Evolutionary conservation across 768 basidiomycete genomes (phyloP), one percentile per base, ranked within the genome.

Genomic region (Tylopilus vinaceipallidus): DNA sequence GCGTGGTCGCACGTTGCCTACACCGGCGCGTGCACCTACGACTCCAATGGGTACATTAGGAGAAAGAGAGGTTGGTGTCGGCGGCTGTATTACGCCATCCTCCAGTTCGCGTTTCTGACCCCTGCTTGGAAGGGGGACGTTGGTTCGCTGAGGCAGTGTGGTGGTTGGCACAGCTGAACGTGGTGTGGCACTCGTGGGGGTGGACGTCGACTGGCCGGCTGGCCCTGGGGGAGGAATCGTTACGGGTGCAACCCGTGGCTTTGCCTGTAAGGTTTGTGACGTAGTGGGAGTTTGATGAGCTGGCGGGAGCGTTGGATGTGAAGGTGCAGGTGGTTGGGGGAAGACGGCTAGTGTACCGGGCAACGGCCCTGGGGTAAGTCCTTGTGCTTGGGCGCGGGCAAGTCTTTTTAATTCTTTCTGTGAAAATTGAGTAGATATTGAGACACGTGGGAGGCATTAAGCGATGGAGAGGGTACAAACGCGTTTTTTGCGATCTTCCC

Each of bases 401-500:
- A 84, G 76, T 42, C 80, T 80, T 71, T 82, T 87, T 57, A 80
- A 73, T 66, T 88, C 87, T 72, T 87, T 88, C 83, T 88, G 69
- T 60, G 19, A 50, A 52, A 4, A 29, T 49, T 32, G 20, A 24
- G 19, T 7, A 16, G 29, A 47, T 24, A 42, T 45, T 52, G 34
- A 56, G 54, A 36, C 42, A 64, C 45, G 50, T 53, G 45, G 40
- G 16, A n/a, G 29, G 40, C 49, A 51, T 27, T 17, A 34, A 48
- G 34, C n/a, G n/a, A 29, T 4, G 49, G 30, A 16, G 34, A 43
- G 19, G 22, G 54, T 38, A 79, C 85, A 59, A 41, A 86, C 86
- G 74, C 84, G 79, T 71, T 80, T 84, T 75, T 83, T 88, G 64
- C 86, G 75, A 69, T 88, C 86, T 66, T 88, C 87, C 47, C 82